phyloP scores from a whole-genome alignment of 257 asterid genomes.

The Anisodus acutangulus region DNA sequence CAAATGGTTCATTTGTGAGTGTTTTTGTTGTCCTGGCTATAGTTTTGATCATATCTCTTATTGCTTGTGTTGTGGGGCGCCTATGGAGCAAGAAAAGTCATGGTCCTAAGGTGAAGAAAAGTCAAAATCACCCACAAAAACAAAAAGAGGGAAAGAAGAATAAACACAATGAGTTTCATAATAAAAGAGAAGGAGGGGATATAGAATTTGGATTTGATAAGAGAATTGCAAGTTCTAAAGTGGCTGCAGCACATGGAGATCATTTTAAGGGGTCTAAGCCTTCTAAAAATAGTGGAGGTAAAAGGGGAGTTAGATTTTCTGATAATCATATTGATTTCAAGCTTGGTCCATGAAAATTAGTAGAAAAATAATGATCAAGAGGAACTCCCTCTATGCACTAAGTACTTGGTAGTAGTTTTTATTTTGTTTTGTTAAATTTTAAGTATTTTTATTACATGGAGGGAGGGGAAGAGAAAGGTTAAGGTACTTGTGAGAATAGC shows the following conservation, averaged over 20 bases:
- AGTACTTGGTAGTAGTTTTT: neutral
- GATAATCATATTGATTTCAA: constrained; percentile 52
- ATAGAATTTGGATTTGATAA: constrained; percentile 76
- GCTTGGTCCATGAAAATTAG: constrained; percentile 31
- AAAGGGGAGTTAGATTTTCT: constrained; percentile 57
- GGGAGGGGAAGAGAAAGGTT: too few relatives aligned
- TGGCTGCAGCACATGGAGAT: constrained; percentile 38
- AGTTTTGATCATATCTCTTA: constrained; percentile 62
- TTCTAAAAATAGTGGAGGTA: constrained; percentile 43
- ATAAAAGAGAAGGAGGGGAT: constrained; percentile 53
- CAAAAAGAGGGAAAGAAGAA: constrained; percentile 52
- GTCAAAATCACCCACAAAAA: constrained; percentile 36
- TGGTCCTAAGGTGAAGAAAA: constrained; percentile 43
- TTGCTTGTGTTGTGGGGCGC: constrained; percentile 74
- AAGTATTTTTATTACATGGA: neutral
- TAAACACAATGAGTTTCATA: constrained; percentile 45
- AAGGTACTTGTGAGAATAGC: too few relatives aligned
- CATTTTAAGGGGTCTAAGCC: constrained; percentile 44
- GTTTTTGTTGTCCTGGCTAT: constrained; percentile 74
- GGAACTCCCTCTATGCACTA: constrained; percentile 18
- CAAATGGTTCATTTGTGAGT: constrained; percentile 76
- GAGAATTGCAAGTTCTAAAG: constrained; percentile 42
- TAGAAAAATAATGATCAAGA: neutral
- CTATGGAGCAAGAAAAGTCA: constrained; percentile 57
- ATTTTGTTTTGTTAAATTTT: neutral